Percentiles rank a stretch among this genome's conserved stretches.
phyloP scores from a whole-genome alignment of 768 basidiomycete genomes.

The Mycena maculata region DNA sequence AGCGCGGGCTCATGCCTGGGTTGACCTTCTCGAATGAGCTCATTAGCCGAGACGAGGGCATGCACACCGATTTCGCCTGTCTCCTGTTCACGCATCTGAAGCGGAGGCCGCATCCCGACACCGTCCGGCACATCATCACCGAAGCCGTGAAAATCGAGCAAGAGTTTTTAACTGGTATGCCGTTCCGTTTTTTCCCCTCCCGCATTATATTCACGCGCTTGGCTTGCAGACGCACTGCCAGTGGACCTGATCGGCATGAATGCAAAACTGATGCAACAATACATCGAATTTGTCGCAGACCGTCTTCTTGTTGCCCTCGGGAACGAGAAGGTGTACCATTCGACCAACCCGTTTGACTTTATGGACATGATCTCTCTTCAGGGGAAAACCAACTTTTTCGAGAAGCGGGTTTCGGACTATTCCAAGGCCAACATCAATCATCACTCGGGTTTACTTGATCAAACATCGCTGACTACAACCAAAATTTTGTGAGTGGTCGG shows the following conservation, averaged over 20 bases:
- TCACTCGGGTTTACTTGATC: slow-evolving; percentile 19
- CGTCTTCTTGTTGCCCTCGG: slow-evolving; percentile 77
- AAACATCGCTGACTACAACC: slow-evolving; percentile 15
- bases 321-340: slow-evolving; percentile 72
- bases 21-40: slow-evolving; percentile 88
- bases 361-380: slow-evolving; percentile 84
- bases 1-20: slow-evolving; percentile 85
- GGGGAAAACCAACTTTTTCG: slow-evolving; percentile 88
- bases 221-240: slow-evolving; percentile 68
- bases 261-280: slow-evolving; percentile 73
- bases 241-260: slow-evolving; percentile 82
- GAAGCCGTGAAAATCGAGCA: slow-evolving; percentile 79
- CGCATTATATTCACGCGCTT: not conserved
- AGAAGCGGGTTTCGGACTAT: slow-evolving; percentile 79
- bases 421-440: slow-evolving; percentile 73
- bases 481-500: slow-evolving; percentile 47
- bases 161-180: slow-evolving; percentile 70
- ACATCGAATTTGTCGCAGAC: slow-evolving; percentile 80
- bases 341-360: slow-evolving; percentile 67
- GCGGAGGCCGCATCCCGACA: slow-evolving; percentile 73
- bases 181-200: not conserved
- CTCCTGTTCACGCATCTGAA: slow-evolving; percentile 77
- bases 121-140: slow-evolving; percentile 66
- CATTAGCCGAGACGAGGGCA: slow-evolving; percentile 85
- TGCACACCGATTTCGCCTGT: slow-evolving; percentile 88